These are phyloP conservation scores for Leucosporidium creatinivorum DNA, from an alignment of 768 basidiomycete species.

Conservation along the genomic window DNA sequence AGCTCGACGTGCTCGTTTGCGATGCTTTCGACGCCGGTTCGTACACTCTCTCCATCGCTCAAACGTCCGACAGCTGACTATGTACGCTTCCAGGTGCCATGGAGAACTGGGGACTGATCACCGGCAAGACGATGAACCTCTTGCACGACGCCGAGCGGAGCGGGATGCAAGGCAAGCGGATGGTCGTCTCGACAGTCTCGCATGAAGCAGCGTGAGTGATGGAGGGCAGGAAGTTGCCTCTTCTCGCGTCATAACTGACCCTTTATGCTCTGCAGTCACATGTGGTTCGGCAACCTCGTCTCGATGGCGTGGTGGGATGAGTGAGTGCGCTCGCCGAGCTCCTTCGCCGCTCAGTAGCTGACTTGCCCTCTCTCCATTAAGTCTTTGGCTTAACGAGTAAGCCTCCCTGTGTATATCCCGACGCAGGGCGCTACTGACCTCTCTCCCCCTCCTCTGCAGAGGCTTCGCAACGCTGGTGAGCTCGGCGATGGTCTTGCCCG, in stretches of 20 bases:
- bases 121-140: slow-evolving; percentile 58
- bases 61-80: not conserved
- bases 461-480: slow-evolving; percentile 18
- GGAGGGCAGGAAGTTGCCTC: not conserved
- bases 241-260: slow-evolving; percentile 7
- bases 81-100: slow-evolving; percentile 19
- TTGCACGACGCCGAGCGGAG: not conserved
- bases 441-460: not conserved
- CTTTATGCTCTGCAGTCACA: not conserved
- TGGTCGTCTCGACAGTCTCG: not conserved
- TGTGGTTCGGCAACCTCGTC: slow-evolving; percentile 66
- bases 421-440: not conserved
- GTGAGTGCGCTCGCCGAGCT: not conserved
- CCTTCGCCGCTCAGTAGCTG: no score
- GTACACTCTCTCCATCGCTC: not conserved
- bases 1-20: slow-evolving; percentile 86
- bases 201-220: slow-evolving; percentile 14
- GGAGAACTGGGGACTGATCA: slow-evolving; percentile 53
- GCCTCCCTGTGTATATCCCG: no score
- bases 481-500: no score
- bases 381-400: slow-evolving; percentile 40
- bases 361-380: no score
- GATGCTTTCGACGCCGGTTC: slow-evolving; percentile 77
- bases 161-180: not conserved
- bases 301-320: slow-evolving; percentile 60